Percentiles rank a stretch among this genome's conserved stretches.
phyloP scores from a whole-genome alignment of 1,284 basidiomycete genomes.

The Blastosporella zonata region DNA sequence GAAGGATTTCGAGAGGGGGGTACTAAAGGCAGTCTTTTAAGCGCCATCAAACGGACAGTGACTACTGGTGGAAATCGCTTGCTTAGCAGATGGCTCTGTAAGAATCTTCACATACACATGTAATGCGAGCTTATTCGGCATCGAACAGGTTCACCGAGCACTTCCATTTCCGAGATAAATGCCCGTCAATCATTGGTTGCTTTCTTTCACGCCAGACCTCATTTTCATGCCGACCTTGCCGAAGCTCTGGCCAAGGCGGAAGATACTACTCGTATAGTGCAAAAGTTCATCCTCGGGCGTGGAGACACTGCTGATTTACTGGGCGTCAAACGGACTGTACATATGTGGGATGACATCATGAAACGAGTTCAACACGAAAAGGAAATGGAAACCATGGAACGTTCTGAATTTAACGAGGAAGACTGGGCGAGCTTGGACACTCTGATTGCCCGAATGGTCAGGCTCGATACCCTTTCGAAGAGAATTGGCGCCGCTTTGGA shows the following conservation, averaged over 20 bases:
- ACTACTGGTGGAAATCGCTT: slow-evolving; percentile 82
- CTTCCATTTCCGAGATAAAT: slow-evolving; percentile 70
- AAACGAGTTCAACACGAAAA: slow-evolving; percentile 54
- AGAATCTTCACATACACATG: slow-evolving; percentile 21
- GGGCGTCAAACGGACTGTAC: slow-evolving; percentile 60
- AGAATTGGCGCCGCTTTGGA: slow-evolving; percentile 62
- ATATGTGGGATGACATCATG: slow-evolving; percentile 52
- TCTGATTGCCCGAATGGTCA: slow-evolving; percentile 54
- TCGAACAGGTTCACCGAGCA: slow-evolving; percentile 77
- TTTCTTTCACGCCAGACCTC: slow-evolving; percentile 62
- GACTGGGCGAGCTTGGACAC: slow-evolving; percentile 57
- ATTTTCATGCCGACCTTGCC: slow-evolving; percentile 69
- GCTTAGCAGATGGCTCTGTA: slow-evolving; percentile 75
- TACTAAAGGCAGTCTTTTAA: slow-evolving; percentile 72
- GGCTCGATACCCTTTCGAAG: slow-evolving; percentile 54
- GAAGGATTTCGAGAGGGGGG: slow-evolving; percentile 77
- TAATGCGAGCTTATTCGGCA: slow-evolving; percentile 8
- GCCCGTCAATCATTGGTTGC: slow-evolving; percentile 79
- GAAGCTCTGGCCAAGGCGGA: slow-evolving; percentile 58
- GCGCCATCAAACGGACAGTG: slow-evolving; percentile 74
- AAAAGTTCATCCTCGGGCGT: slow-evolving; percentile 71
- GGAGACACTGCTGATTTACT: slow-evolving; percentile 69
- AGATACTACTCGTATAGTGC: slow-evolving; percentile 77
- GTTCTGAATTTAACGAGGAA: slow-evolving; percentile 24
- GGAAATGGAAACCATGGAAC: slow-evolving; percentile 45